Base-by-base conservation (phyloP, 306 rosid genomes). In the Dalbergia cochinchinensis region DNA sequence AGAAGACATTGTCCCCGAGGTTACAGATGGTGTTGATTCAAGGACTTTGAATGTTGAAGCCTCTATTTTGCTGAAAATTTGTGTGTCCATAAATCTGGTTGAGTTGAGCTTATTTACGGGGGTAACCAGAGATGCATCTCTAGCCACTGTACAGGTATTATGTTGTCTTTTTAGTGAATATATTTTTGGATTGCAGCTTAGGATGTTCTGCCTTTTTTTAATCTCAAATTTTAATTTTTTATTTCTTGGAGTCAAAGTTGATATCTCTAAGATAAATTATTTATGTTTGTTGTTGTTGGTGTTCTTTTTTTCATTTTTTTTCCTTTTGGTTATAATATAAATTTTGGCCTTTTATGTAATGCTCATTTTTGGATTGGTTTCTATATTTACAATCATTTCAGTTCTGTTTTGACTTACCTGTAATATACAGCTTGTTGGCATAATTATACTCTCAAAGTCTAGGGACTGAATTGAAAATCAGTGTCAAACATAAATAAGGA, bases 111-210 rank as follows among this genome's bases (percentile, higher is more conserved):
- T 95, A 78, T 88, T 87, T 76, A 76, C 94, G 14, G 94, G 97
- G 45, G 80, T 86, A 76, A 82, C 88, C 42, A 89, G 93, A 76
- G 98, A 91, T 80, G 89, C 96, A 83, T 73, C 97, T 69, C 88
- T 95, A 48, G 98, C 99, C 81, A 95, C 98, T 9, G 82, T 95
- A 73, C 99, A 93, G 97, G 99, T 95, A 87, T 8, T 2, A 5
- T 51, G 37, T 60, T 54, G 22, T 47, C 63, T 67, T 64, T 31
- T 71, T 34, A 16, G 11, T 12, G 13, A 8, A 42, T 78, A 37
- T 69, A 35, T 51, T 19, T 66, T 54, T 50, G 33, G 7, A n/a
- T 11, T 48, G 64, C 61, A 31, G 15, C 51, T 26, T 33, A 33
- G 77, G 69, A 33, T 44, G 33, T 5, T 53, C 18, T 54, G 8